phyloP scores from a whole-genome alignment of 2,329 filamentous ascomycete genomes.

The Neospermospora avenae region DNA sequence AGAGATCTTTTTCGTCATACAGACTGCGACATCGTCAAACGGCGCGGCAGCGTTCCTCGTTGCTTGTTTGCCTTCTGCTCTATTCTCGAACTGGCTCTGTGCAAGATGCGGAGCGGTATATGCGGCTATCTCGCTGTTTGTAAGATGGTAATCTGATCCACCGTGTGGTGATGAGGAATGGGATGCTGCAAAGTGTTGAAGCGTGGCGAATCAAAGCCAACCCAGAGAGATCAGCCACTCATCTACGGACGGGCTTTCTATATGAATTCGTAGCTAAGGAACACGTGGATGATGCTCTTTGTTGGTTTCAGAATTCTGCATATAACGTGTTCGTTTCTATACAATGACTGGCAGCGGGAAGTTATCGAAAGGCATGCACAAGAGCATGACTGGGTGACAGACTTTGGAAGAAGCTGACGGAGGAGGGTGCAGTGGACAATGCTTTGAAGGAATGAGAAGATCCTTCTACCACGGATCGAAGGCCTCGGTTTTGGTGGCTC shows the following conservation, averaged over 20 bases:
- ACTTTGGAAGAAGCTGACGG: background rate
- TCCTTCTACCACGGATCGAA: background rate
- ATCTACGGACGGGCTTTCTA: background rate
- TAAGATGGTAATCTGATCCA: conserved; percentile 2
- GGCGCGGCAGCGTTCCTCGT: background rate
- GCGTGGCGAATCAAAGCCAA: conserved; percentile 2
- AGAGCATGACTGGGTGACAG: background rate
- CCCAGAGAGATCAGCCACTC: background rate
- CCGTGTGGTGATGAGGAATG: background rate
- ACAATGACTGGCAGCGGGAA: background rate
- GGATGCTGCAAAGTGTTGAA: background rate
- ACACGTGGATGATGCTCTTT: background rate
- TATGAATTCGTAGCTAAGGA: background rate
- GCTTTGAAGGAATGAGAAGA: background rate
- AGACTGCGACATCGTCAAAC: background rate
- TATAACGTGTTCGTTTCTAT: background rate
- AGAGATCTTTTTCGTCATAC: background rate
- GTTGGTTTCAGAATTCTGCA: background rate
- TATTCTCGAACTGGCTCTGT: background rate
- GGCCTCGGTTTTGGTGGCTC: background rate
- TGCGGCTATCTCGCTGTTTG: background rate
- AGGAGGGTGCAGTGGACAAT: background rate
- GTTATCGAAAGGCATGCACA: background rate
- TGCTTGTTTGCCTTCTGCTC: background rate
- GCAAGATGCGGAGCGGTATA: background rate